Evolutionary conservation across 2,329 filamentous ascomycete genomes (phyloP).

Genomic region (Cytospora piceicola): DNA sequence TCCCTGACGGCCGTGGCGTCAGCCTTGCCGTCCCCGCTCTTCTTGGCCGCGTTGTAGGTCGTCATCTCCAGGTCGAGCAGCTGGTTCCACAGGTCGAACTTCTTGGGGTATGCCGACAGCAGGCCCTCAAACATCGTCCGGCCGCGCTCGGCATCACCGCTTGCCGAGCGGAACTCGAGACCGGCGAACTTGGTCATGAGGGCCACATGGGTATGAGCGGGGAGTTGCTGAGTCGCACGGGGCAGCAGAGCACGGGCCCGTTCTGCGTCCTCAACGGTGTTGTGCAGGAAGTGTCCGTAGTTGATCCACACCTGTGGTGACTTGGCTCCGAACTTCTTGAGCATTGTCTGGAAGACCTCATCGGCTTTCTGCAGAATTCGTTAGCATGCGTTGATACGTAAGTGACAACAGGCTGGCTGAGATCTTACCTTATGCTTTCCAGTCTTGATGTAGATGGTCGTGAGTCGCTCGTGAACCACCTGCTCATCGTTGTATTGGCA

Average conservation of each 20-base stretch:
- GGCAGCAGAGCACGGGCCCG: conserved; percentile 77
- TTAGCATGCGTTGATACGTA: conserved; percentile 13
- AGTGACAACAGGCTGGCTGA: background rate
- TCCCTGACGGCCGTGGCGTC: conserved; percentile 65
- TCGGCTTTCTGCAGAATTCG: conserved; percentile 72
- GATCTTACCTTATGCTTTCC: conserved; percentile 76
- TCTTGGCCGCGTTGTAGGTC: conserved; percentile 57
- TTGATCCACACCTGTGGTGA: conserved; percentile 86
- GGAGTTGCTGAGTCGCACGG: conserved; percentile 83
- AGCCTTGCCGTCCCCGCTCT: conserved; percentile 56
- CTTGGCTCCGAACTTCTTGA: conserved; percentile 86
- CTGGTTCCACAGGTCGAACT: conserved; percentile 91
- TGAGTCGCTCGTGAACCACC: conserved; percentile 85
- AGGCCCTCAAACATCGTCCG: conserved; percentile 93
- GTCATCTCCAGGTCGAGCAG: conserved; percentile 83
- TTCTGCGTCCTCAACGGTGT: conserved; percentile 69
- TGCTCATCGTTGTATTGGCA: conserved; percentile 93
- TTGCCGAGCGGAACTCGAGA: conserved; percentile 83
- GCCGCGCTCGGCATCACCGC: conserved; percentile 86
- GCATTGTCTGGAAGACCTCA: conserved; percentile 79
- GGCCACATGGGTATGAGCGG: conserved; percentile 63
- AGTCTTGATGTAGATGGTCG: conserved; percentile 93
- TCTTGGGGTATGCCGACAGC: conserved; percentile 82
- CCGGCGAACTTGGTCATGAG: conserved; percentile 87
- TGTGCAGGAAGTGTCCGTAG: conserved; percentile 91